Base-by-base conservation (phyloP, 192 early-diverging fungal species). In the Coemansia sp. region DNA sequence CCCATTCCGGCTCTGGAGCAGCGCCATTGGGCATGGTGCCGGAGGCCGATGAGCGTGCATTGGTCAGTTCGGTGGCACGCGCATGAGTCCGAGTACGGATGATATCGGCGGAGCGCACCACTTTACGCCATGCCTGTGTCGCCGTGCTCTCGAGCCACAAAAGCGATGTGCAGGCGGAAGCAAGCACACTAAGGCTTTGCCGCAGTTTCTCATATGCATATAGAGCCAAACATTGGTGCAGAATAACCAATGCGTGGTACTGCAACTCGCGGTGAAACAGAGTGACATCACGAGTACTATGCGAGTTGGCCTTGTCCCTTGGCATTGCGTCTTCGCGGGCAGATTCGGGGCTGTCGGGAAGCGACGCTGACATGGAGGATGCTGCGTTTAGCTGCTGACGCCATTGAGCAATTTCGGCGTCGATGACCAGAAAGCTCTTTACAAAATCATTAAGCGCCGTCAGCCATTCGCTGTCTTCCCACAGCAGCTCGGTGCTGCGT, bases 181-280 rank as follows among this genome's bases (percentile, higher is more conserved):
- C 53, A 40, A 78, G 56, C 18, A 58, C 60, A 30, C 61, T 67
- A 12, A 78, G 64, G n/a, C 60, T 65, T 18, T 44, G 52, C n/a
- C 69, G 64, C 42, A 78, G 65, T 55, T 71, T 78, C 47, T 78
- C 75, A 58, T 71, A 78, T 2, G 69, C 40, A 51, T 78, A 71
- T 17, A 78, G 56, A 8, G 75, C 75, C 44, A 78, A 57, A 12
- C 69, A 78, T 28, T 78, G 75, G 65, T 78, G 69, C 49, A 78
- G 63, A 37, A 78, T 68, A 20, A 71, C 69, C 37, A 78, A 51
- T 10, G 60, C 75, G 28, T 71, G 75, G 58, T 64, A 78, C 47
- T 78, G 69, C 62, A 78, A 53, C 38, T 78, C 75, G 53, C 75
- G 69, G 46, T 78, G 75, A 46, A 78, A 78, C 56, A 71, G 51